Percentiles rank a stretch among this genome's conserved stretches.
Conservation (phyloP, 1,284 basidiomycete genomes). For the Exobasidium cylindrosporum region DNA sequence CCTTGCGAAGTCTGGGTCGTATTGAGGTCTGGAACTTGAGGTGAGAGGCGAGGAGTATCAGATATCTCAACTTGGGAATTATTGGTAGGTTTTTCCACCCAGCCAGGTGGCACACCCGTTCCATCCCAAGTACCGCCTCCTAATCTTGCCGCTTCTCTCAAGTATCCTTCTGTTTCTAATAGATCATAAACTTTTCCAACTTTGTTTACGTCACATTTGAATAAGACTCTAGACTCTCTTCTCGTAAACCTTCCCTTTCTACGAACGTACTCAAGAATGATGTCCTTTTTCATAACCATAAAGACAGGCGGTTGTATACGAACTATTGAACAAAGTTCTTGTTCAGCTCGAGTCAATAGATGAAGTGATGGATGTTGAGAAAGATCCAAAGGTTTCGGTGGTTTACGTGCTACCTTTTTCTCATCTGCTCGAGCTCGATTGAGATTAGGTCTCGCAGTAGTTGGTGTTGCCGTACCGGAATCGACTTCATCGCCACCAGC, state of each 20-base stretch:
- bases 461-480: constrained; percentile 2
- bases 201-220: constrained; percentile 52
- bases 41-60: no score
- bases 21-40: no score
- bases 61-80: no score
- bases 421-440: constrained; percentile 8
- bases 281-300: constrained; percentile 50
- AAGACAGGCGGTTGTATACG: constrained; percentile 51
- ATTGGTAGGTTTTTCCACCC: no score
- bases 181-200: constrained; percentile 50
- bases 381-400: constrained; percentile 42
- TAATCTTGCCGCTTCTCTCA: constrained; percentile 14
- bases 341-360: constrained; percentile 45
- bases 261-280: constrained; percentile 41
- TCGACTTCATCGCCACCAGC: constrained; percentile 5
- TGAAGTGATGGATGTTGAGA: constrained; percentile 43
- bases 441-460: constrained; percentile 12
- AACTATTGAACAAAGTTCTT: constrained; percentile 44
- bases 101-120: constrained; percentile 1
- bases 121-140: constrained; percentile 1
- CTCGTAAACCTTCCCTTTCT: constrained; percentile 43
- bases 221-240: constrained; percentile 38
- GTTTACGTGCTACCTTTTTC: constrained; percentile 16
- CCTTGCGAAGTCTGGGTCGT: no score
- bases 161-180: constrained; percentile 48